Base-by-base conservation (phyloP, 2,329 filamentous ascomycete species). In the Orbilia blumenaviensis region DNA sequence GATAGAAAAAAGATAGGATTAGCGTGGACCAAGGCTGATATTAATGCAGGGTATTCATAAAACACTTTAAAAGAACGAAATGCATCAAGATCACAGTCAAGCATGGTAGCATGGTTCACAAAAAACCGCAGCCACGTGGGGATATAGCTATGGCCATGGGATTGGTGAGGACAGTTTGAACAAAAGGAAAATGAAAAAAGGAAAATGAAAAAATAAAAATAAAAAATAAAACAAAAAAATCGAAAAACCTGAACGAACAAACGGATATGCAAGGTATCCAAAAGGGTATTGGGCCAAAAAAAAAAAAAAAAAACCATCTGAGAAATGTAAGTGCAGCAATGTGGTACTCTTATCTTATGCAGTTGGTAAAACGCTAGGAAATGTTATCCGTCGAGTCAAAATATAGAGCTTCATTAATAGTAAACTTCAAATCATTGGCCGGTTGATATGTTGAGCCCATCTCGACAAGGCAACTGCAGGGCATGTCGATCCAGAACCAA, bases 401-500 rank as follows among this genome's bases (percentile, higher is more conserved):
- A 50, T 62, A 62, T n/a, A 29, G 16, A 7, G 23, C 18, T 27
- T 44, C 52, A 34, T 60, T 50, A 3, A 64, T 48, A 32, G 34
- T 56, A 56, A 72, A 44, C 41, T 18, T 42, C 34, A 61, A 42
- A 16, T 69, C 54, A 50, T 60, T 41, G 23, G 41, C 58, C 42
- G 48, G 62, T 42, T 44, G 62, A 46, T 62, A 62, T 9, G 42
- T 56, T 23, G 38, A 25, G 32, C 36, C 66, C 32, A 61, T 41
- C 34, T 34, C 48, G 27, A 60, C 14, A 21, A 75, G 61, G 54
- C 63, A 75, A 52, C 62, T 34, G 29, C 71, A 75, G 23, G 71
- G 71, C 32, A 68, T 60, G 61, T 75, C 71, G 48, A 75, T 75
- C 71, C 71, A 75, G 48, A 75, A 68, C 71, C 71, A 75, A 38